Percentiles rank a stretch among this genome's conserved stretches.
phyloP scores from a whole-genome alignment of 1,284 basidiomycete species.

The Trichosporon coremiiforme region DNA sequence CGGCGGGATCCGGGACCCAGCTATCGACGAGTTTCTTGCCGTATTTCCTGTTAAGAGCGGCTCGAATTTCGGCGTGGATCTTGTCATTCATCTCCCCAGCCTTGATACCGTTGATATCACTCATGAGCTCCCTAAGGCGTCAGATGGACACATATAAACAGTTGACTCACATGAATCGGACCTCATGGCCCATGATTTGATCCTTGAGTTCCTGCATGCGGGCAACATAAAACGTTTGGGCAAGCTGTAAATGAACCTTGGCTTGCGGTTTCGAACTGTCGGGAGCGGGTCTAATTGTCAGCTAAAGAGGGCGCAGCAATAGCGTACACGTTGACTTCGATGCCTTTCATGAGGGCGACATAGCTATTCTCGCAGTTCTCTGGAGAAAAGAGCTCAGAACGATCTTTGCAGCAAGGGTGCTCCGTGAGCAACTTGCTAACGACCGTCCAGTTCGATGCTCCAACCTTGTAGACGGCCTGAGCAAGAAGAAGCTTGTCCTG shows the following conservation, averaged over 20 bases:
- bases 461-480: conserved; percentile 80
- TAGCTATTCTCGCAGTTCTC: conserved; percentile 70
- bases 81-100: conserved; percentile 68
- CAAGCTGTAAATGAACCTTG: conserved; percentile 65
- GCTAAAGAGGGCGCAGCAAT: not conserved
- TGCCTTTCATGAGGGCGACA: conserved; percentile 67
- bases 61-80: conserved; percentile 59
- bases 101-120: conserved; percentile 65
- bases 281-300: conserved; percentile 44
- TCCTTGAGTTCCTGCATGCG: conserved; percentile 71
- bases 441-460: conserved; percentile 70
- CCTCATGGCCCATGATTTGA: conserved; percentile 70
- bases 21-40: conserved; percentile 47
- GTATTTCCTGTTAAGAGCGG: conserved; percentile 44
- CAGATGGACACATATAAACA: conserved; percentile 3
- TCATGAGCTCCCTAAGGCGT: conserved; percentile 37
- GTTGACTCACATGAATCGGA: conserved; percentile 68
- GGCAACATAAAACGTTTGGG: conserved; percentile 69
- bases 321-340: conserved; percentile 68
- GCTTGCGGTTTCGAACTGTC: conserved; percentile 53
- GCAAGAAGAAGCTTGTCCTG: conserved; percentile 68
- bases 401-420: conserved; percentile 57
- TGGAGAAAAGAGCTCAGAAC: conserved; percentile 67
- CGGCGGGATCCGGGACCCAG: conserved; percentile 46
- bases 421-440: conserved; percentile 69